Conservation (phyloP, 2,329 filamentous ascomycete genomes). For the Hypoxylon rubiginosum region DNA sequence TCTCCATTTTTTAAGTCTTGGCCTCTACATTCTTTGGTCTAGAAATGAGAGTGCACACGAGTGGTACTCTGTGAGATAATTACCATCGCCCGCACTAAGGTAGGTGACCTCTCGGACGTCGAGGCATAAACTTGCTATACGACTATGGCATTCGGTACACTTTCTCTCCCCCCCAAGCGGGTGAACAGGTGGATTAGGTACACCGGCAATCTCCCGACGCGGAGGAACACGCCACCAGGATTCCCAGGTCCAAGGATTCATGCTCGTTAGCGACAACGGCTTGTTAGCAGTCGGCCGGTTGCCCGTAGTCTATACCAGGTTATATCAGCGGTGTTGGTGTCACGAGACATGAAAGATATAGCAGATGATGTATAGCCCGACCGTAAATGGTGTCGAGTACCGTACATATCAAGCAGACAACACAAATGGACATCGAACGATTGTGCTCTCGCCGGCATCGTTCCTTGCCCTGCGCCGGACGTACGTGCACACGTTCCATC, state of each 20-base stretch:
- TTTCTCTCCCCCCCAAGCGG: neutral
- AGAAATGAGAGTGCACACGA: slow-evolving; percentile 4
- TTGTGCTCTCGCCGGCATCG: neutral
- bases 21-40: slow-evolving; percentile 14
- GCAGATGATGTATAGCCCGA: slow-evolving; percentile 9
- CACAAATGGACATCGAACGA: slow-evolving; percentile 20
- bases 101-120: neutral
- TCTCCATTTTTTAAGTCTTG: slow-evolving; percentile 32
- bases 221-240: slow-evolving; percentile 34
- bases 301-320: neutral
- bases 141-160: neutral
- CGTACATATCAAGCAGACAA: neutral
- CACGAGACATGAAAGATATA: slow-evolving; percentile 16
- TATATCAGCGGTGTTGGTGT: slow-evolving; percentile 3
- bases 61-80: slow-evolving; percentile 13
- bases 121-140: slow-evolving; percentile 8
- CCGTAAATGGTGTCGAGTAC: slow-evolving; percentile 2
- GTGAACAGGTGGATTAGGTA: slow-evolving; percentile 9
- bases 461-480: slow-evolving; percentile 2
- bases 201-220: slow-evolving; percentile 25
- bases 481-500: slow-evolving; percentile 13
- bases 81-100: slow-evolving; percentile 1
- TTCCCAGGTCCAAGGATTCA: slow-evolving; percentile 29
- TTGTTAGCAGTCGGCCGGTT: slow-evolving; percentile 7
- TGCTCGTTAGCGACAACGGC: slow-evolving; percentile 14